A percentile compares a stretch with the other conserved stretches of the same genome.
These are phyloP conservation scores for Atalantia buxifolia DNA, from an alignment of 345 rosid genomes.

Conservation along the genomic window DNA sequence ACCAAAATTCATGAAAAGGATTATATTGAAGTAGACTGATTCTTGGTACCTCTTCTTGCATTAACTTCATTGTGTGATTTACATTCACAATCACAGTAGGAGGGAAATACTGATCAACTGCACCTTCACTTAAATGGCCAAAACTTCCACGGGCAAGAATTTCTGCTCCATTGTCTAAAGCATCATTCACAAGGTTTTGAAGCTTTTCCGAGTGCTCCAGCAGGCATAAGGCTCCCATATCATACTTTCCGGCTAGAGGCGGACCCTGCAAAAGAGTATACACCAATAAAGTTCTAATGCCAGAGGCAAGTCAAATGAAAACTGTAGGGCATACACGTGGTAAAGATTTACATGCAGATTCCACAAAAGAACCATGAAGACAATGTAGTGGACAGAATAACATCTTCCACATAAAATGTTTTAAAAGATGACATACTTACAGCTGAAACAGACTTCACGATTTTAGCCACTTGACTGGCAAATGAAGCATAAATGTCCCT, in stretches of 20 bases:
- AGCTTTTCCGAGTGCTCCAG: slow-evolving; percentile 90
- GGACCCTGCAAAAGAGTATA: slow-evolving; percentile 69
- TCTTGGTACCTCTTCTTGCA: slow-evolving; percentile 90
- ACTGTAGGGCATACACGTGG: background rate
- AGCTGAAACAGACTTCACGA: slow-evolving; percentile 86
- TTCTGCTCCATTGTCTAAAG: slow-evolving; percentile 87
- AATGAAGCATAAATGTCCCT: slow-evolving; percentile 73
- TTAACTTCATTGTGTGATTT: slow-evolving; percentile 82
- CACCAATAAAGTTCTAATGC: background rate
- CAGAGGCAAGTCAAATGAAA: background rate
- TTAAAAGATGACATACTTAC: slow-evolving; percentile 47
- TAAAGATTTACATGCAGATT: background rate
- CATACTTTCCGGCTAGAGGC: slow-evolving; percentile 83
- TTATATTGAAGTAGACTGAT: background rate
- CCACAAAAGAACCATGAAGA: slow-evolving; percentile 1
- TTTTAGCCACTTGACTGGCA: slow-evolving; percentile 66
- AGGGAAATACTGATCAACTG: slow-evolving; percentile 93
- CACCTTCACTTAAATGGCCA: slow-evolving; percentile 87
- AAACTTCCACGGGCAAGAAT: slow-evolving; percentile 90
- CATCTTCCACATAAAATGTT: slow-evolving; percentile 2
- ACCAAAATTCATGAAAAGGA: background rate
- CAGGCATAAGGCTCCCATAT: slow-evolving; percentile 98
- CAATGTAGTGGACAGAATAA: background rate
- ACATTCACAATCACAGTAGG: slow-evolving; percentile 85
- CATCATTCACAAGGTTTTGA: slow-evolving; percentile 82